These are phyloP conservation scores for Massospora cicadina DNA, from an alignment of 371 early-diverging fungal species.

Conservation along the genomic window DNA sequence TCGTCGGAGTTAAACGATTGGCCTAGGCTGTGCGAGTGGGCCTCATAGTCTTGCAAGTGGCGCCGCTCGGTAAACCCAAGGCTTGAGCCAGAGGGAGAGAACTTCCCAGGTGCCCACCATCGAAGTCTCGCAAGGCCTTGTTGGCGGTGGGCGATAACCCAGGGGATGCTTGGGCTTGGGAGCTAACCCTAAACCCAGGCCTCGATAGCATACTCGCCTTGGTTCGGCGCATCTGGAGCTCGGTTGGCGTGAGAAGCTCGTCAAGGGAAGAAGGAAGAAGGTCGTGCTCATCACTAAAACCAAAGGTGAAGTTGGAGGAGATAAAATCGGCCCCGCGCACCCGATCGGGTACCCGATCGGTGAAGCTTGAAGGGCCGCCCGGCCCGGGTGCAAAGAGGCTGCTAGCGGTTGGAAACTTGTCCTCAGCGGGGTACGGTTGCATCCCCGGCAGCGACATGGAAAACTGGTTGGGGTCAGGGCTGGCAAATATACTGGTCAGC, in stretches of 20 bases:
- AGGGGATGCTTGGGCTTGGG: not conserved
- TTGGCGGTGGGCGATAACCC: not conserved
- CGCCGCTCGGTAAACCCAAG: constrained; percentile 6
- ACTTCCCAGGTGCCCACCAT: not conserved
- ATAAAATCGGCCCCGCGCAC: not conserved
- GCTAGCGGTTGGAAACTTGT: not conserved
- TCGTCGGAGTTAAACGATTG: constrained; percentile 16
- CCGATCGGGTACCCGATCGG: not conserved
- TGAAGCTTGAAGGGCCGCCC: not conserved
- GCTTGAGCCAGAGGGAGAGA: constrained; percentile 9
- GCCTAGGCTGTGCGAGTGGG: not conserved
- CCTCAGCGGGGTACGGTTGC: constrained; percentile 2
- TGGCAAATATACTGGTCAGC: constrained; percentile 5
- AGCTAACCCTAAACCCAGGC: not conserved
- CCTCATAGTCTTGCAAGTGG: not conserved
- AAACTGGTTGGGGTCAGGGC: constrained; percentile 6
- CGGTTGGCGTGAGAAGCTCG: constrained; percentile 15
- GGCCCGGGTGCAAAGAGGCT: not conserved
- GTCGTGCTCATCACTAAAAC: constrained; percentile 11
- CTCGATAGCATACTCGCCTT: constrained; percentile 3
- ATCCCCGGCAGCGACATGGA: not conserved
- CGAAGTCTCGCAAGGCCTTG: constrained; percentile 1
- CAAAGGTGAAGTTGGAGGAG: constrained; percentile 5
- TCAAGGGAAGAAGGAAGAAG: constrained; percentile 16
- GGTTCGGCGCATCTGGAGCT: constrained; percentile 16